Base-by-base conservation (phyloP, 768 basidiomycete genomes). In the Neoboletus magnificus region DNA sequence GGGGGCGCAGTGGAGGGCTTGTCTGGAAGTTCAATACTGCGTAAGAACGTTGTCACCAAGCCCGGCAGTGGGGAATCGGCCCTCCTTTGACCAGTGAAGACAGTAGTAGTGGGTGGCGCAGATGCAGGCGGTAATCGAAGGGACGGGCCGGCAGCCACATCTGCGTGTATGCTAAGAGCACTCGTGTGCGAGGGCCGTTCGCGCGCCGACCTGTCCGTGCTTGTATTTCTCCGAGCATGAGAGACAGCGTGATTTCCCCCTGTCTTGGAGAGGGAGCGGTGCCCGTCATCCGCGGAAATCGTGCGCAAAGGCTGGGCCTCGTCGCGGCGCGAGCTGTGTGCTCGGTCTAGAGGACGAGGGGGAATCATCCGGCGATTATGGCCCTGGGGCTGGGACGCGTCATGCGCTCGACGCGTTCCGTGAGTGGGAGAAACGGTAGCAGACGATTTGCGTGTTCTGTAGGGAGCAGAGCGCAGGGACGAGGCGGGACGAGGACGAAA, bases 21-120 rank as follows among this genome's bases (percentile, higher is more conserved):
- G 50, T 62, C 58, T 35, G 60, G 59, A 49, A 71, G 61, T 42
- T 62, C 50, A 22, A 68, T 66, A 23, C 48, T 68, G 40, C 64
- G 60, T 25, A 70, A 55, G 51, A 68, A 70, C 1, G 55, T 39
- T 45, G 66, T 63, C n/a, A 59, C 70, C 16, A 64, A 53, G 6
- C 46, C 57, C 3, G 55, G 57, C 2, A 50, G 52, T 3, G 63
- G 63, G 12, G 60, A 54, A 37, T 50, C 60, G 16, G 48, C 25
- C 40, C 33, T 59, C 18, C 23, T 44, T 41, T 39, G 54, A 41
- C 41, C 32, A 20, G n/a, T 4, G 3, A 42, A 49, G 30, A 48
- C 16, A 39, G 29, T 54, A 22, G 27, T 27, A 37, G 41, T 25
- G 20, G 54, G 51, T 1, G 60, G 54, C 11, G n/a, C 53, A 25